Evolutionary conservation across 768 basidiomycete species (phyloP), one percentile per base, ranked within the genome.

Genomic region (Candolleomyces efflorescens): DNA sequence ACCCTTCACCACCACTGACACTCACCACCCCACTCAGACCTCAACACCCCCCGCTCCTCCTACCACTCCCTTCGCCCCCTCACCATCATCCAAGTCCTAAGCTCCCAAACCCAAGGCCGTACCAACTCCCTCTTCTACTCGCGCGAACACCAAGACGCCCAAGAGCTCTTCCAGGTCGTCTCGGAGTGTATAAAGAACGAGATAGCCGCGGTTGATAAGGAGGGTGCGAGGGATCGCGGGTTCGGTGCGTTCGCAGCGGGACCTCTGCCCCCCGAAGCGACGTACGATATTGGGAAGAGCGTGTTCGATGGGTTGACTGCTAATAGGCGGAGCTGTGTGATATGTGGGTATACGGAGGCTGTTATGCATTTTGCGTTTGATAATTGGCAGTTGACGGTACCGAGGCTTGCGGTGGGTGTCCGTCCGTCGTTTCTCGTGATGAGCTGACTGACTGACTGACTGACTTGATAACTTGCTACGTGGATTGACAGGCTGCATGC

Each of bases 61-160:
- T 82, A 83, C 53, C 73, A 78, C 47, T 78, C 89, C 27, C 77
- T 94, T 32, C 84, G 92, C 1, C 94, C 93, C 0, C 67, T 83
- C 46, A 79, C 79, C 38, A 83, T 96, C 57, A 89, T 95, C 47
- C 70, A 79, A 17, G 88, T 86, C 3, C 79, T 95, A 27, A 82
- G 84, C 17, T 68, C 76, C 20, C 78, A 81, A 59, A 74, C 80
- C 38, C 70, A 76, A 36, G 81, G 80, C 51, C 81, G 81, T 61
- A 66, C 77, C 61, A 80, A 81, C 63, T 80, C 87, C 0, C 78
- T 94, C 11, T 87, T 96, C 70, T 84, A 85, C 62, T 93, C 93
- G 1, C 86, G 92, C 12, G 94, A 97, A 68, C 96, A 98, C 69
- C 96, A 98, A 74, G 96, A 98, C 69, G 96, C 96, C 4, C 96